Conservation (phyloP, 2,329 filamentous ascomycete species). For the Fusarium circinatum region DNA sequence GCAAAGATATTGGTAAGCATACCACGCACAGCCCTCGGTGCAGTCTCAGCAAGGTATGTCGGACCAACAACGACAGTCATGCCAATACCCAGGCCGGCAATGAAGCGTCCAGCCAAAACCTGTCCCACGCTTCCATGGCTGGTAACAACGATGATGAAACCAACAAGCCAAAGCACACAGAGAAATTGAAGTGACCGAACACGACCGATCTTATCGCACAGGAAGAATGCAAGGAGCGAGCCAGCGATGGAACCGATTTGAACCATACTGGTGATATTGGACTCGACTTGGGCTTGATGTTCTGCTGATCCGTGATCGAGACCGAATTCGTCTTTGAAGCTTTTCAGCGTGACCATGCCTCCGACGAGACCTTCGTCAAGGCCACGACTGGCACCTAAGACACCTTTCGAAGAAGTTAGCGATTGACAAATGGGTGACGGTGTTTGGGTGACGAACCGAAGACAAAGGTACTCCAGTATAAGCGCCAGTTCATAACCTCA, state of each 20-base stretch:
- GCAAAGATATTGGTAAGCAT: constrained; percentile 66
- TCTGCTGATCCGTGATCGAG: constrained; percentile 58
- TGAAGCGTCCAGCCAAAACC: constrained; percentile 7
- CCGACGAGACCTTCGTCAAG: constrained; percentile 68
- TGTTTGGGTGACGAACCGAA: background rate
- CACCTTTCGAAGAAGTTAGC: background rate
- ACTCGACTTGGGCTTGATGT: constrained; percentile 68
- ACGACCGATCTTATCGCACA: constrained; percentile 18
- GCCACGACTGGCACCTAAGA: constrained; percentile 20
- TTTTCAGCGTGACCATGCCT: constrained; percentile 68
- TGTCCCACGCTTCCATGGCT: constrained; percentile 20
- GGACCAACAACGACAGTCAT: constrained; percentile 46
- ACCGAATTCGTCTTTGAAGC: constrained; percentile 65
- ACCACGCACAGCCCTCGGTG: constrained; percentile 70
- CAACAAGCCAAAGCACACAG: constrained; percentile 5
- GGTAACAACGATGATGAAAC: constrained; percentile 5
- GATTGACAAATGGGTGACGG: accelerated
- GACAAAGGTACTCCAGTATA: constrained; percentile 26
- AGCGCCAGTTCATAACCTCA: constrained; percentile 20
- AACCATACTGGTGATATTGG: constrained; percentile 77
- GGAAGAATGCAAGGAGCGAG: constrained; percentile 61
- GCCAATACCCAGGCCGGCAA: constrained; percentile 14
- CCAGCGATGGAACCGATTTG: constrained; percentile 75
- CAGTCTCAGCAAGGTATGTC: constrained; percentile 70
- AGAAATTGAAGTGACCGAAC: constrained; percentile 13